Evolutionary conservation across 176 grass and related monocot species (phyloP), one percentile per base, ranked within the genome.

Genomic region (Puccinellia tenuiflora): DNA sequence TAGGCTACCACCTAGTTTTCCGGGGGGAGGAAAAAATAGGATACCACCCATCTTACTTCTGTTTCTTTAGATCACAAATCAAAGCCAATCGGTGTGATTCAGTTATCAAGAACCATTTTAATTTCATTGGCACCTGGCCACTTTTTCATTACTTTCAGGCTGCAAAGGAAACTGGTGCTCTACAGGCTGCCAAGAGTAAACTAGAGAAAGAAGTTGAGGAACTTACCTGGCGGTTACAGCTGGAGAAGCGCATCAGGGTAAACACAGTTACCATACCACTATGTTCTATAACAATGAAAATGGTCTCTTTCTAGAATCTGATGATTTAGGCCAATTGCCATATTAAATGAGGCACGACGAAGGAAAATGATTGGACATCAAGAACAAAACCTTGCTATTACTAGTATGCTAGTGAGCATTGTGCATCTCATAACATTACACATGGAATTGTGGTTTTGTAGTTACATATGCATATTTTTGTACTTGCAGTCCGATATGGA

Each of bases 201-300:
- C 77, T 99, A 81, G 96, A 99, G 91, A 99, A 99, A 85, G 87
- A 93, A 88, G 93, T 99, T 21, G 93, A 99, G 73, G 96, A 99
- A 71, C 91, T 99, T 65, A 96, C 87, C 15, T 95, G 86, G 91
- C 68, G 89, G 35, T 85, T 98, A 43, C 87, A 98, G 22, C 75
- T 93, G 76, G 92, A 98, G 90, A 95, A 92, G 83, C 90, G 92
- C 79, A 88, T 88, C 56, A 89, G 89, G 87, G 96, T 97, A 90
- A 79, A 80, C 34, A 71, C 84, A 77, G 9, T 52, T 79, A 30
- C 29, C 61, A 57, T 68, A n/a, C 31, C 79, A 75, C 37, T 82
- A 21, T 48, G 47, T 72, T 82, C 51, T 51, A 62, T 80, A 74
- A 53, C 43, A 6, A 66, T 0, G 11, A 38, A 77, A 76, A 68